phyloP scores from a whole-genome alignment of 495 filamentous ascomycete species.

The Rostrohypoxylon terebratum region DNA sequence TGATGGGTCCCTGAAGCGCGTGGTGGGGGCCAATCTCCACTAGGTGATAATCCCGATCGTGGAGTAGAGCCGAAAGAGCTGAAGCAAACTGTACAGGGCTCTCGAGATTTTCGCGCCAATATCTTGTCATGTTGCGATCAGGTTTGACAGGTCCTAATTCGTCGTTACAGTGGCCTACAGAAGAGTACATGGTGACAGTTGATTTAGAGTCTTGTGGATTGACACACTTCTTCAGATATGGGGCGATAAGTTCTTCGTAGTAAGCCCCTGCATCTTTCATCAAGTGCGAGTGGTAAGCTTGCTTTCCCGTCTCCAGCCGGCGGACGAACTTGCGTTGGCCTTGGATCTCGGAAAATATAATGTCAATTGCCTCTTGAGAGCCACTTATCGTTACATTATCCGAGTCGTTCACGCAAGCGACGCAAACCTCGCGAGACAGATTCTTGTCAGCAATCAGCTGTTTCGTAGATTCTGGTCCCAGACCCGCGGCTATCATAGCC shows the following conservation, averaged over 20 bases:
- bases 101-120: conserved; percentile 65
- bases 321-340: conserved; percentile 51
- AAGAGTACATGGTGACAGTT: conserved; percentile 8
- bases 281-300: conserved; percentile 62
- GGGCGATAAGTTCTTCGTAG: conserved; percentile 49
- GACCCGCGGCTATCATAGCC: conserved; percentile 50
- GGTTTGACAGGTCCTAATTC: conserved; percentile 32
- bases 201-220: background rate
- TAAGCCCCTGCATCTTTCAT: conserved; percentile 51
- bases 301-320: conserved; percentile 37
- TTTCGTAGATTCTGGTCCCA: background rate
- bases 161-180: conserved; percentile 5
- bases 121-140: conserved; percentile 40
- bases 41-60: conserved; percentile 46
- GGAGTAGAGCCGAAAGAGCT: conserved; percentile 44
- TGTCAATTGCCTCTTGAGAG: conserved; percentile 52
- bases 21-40: conserved; percentile 75
- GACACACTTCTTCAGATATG: background rate
- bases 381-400: conserved; percentile 62
- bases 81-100: conserved; percentile 60
- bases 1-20: conserved; percentile 67
- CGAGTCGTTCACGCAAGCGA: conserved; percentile 66
- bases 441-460: conserved; percentile 30
- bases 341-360: conserved; percentile 43
- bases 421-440: conserved; percentile 30